Evolutionary conservation across 768 basidiomycete species (phyloP).

Genomic region (Lactarius pseudohatsudake): DNA sequence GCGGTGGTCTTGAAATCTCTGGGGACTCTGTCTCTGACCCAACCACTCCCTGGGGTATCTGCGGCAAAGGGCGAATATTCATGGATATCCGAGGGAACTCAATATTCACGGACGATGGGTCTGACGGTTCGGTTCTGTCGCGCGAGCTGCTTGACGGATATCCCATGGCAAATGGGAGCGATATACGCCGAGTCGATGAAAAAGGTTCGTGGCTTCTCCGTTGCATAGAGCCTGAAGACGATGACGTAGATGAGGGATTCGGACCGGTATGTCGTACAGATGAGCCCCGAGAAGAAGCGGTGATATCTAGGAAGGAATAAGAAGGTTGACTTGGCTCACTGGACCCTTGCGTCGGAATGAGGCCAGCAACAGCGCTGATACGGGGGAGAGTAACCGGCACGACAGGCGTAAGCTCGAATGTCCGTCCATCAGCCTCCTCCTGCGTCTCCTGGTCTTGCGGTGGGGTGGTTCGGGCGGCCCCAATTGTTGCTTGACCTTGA

Average conservation of each 20-base stretch:
- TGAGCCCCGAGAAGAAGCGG: conserved; percentile 24
- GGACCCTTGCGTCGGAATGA: conserved; percentile 1
- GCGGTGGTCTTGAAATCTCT: conserved; percentile 1
- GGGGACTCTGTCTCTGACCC: background rate
- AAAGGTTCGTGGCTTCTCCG: conserved; percentile 12
- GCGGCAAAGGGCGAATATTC: conserved; percentile 21
- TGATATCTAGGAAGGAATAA: conserved; percentile 30
- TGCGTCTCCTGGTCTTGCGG: conserved; percentile 10
- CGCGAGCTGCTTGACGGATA: conserved; percentile 5
- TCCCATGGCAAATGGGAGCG: conserved; percentile 27
- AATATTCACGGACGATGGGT: background rate
- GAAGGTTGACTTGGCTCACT: conserved; percentile 17
- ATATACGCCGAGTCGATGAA: conserved; percentile 20
- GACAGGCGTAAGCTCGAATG: conserved; percentile 17
- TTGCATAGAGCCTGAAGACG: conserved; percentile 17
- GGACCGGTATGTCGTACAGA: background rate
- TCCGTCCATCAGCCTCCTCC: conserved; percentile 1
- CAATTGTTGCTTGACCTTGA: conserved; percentile 6
- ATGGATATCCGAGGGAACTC: conserved; percentile 19
- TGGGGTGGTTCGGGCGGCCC: background rate
- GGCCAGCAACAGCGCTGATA: background rate
- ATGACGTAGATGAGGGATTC: conserved; percentile 18
- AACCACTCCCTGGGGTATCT: conserved; percentile 16
- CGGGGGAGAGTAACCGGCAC: conserved; percentile 9
- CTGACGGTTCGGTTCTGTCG: background rate